phyloP scores from a whole-genome alignment of 176 grass and related monocot species.

The Aegilops tauschii region DNA sequence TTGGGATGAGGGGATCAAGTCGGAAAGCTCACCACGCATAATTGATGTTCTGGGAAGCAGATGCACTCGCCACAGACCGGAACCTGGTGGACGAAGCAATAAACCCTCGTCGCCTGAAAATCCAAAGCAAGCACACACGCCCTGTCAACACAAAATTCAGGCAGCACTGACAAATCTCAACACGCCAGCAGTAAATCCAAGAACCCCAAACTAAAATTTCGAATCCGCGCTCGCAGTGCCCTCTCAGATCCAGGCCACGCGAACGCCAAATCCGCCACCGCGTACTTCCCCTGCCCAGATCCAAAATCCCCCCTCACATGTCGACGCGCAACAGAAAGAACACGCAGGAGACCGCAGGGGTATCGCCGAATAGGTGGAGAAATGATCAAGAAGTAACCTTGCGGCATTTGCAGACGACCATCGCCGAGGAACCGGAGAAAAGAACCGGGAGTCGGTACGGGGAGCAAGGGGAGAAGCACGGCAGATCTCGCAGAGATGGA shows the following conservation, averaged over 20 bases:
- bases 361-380: background rate
- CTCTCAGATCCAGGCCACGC: background rate
- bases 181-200: constrained; percentile 15
- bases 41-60: constrained; percentile 89
- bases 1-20: background rate
- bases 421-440: constrained; percentile 24
- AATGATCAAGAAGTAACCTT: constrained; percentile 51
- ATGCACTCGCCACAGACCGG: constrained; percentile 97
- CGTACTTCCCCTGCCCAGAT: constrained; percentile 13
- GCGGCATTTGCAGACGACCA: constrained; percentile 99
- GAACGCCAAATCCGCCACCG: background rate
- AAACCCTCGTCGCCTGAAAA: constrained; percentile 90
- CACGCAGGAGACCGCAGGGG: background rate
- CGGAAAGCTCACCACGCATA: constrained; percentile 75
- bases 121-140: background rate
- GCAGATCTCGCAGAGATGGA: constrained; percentile 17
- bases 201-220: background rate
- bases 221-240: background rate
- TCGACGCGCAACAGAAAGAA: background rate
- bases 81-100: constrained; percentile 98
- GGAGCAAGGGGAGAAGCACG: constrained; percentile 12
- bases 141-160: constrained; percentile 20
- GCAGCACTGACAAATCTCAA: constrained; percentile 9
- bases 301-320: constrained; percentile 8
- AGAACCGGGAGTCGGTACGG: background rate